Base-by-base conservation (phyloP, 805 yeast genomes). In the Metschnikowia koreensis region DNA sequence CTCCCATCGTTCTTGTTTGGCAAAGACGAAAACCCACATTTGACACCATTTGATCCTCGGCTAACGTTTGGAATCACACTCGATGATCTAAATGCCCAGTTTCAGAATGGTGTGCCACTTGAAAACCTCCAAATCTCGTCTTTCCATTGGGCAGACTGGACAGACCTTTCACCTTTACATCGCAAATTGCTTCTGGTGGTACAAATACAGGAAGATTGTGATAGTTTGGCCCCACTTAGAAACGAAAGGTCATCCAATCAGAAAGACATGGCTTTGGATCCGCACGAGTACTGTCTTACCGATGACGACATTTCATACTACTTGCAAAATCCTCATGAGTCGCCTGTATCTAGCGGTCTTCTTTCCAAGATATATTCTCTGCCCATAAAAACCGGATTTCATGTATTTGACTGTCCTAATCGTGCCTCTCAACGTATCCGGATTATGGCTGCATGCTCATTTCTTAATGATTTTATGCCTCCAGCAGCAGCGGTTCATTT, bases 391-490 rank as follows among this genome's bases (percentile, higher is more conserved):
- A 43, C 75, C 1, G 77, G 79, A 0, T 74, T 74, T 54, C 80
- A 76, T 55, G 64, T 77, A 1, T 68, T 62, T 47, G 45, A 47
- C n/a, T 60, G 68, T 52, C 59, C 73, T 1, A 72, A 70, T 26
- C 65, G 76, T 38, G 61, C 74, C 0, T 57, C 64, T 1, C 63
- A 56, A 42, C 57, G 58, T 5, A 40, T 60, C 22, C 69, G 73
- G 43, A 56, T 63, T 1, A 37, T 74, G 4, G 71, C 72, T n/a
- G 63, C 72, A 4, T 68, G 65, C 49, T 71, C 79, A 11, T 77
- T 67, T 48, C 58, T 79, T 5, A 59, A 73, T 46, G 75, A 74
- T 39, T 73, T 76, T 47, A 73, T 73, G 73, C 70, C 71, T 1
- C 59, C 66, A 13, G 79, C 80, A 2, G 48, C 58, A 16, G 63